These are phyloP conservation scores for Sporobolus alterniflorus DNA, from an alignment of 202 grass and related monocot genomes.

Conservation along the genomic window DNA sequence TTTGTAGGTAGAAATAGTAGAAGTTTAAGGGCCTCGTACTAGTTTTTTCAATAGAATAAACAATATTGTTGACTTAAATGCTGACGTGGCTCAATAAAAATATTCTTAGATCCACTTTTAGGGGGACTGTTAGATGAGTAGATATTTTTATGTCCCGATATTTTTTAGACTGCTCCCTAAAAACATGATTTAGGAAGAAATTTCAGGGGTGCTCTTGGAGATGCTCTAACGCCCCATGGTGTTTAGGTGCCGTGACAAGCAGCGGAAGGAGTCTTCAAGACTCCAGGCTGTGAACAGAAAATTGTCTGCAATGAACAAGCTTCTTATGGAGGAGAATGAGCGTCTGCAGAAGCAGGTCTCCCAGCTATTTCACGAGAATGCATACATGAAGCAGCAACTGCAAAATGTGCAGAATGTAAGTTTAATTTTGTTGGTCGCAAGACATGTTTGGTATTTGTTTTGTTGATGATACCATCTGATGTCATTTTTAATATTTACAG, in stretches of 20 bases:
- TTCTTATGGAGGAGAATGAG: constrained; percentile 98
- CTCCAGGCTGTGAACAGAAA: constrained; percentile 98
- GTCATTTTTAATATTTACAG: constrained; percentile 41
- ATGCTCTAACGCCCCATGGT: too few relatives aligned
- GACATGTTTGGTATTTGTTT: background rate
- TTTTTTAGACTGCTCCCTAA: too few relatives aligned
- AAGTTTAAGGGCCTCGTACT: too few relatives aligned
- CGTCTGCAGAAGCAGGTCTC: constrained; percentile 98
- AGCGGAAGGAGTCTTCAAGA: constrained; percentile 88
- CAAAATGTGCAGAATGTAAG: constrained; percentile 93
- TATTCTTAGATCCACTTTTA: too few relatives aligned
- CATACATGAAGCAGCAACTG: constrained; percentile 94
- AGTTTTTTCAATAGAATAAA: too few relatives aligned
- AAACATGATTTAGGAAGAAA: too few relatives aligned
- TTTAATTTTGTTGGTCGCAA: constrained; percentile 9
- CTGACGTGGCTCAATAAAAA: too few relatives aligned
- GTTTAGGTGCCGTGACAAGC: constrained; percentile 96
- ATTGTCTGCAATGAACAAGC: constrained; percentile 97
- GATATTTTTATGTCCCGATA: too few relatives aligned
- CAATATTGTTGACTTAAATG: too few relatives aligned
- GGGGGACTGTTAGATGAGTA: too few relatives aligned
- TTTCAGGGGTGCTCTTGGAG: too few relatives aligned
- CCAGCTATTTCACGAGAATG: constrained; percentile 91
- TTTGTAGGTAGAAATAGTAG: too few relatives aligned
- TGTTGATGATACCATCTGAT: background rate